Percentiles rank a stretch among this genome's conserved stretches.
phyloP scores from a whole-genome alignment of 2,329 filamentous ascomycete species.

The Geoglossum cookeanum region DNA sequence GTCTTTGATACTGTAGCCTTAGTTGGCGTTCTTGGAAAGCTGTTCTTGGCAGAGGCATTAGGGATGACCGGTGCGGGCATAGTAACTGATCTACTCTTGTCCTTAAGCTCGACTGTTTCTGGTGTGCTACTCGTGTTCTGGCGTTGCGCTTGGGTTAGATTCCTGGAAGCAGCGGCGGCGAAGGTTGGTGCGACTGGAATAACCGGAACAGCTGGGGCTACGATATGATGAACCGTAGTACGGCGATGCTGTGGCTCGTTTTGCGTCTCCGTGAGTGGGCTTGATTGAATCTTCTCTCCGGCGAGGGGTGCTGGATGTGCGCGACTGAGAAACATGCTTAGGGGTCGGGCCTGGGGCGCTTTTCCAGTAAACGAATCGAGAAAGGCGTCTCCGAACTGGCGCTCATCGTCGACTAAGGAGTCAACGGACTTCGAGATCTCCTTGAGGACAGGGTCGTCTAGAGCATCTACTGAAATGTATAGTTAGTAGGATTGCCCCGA shows the following conservation, averaged over 20 bases:
- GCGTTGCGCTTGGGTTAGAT: constrained; percentile 5
- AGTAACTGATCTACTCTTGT: neutral
- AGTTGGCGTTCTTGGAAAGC: constrained; percentile 8
- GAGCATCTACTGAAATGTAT: constrained; percentile 35
- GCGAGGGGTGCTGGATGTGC: neutral
- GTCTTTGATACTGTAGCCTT: neutral
- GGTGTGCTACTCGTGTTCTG: neutral
- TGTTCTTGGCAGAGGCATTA: neutral
- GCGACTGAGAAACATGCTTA: constrained; percentile 1
- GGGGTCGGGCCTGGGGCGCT: constrained; percentile 5
- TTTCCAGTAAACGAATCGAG: neutral
- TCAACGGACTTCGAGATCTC: constrained; percentile 46
- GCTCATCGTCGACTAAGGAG: constrained; percentile 45
- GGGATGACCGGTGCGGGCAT: neutral
- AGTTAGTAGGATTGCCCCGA: constrained; percentile 22
- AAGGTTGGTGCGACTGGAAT: neutral
- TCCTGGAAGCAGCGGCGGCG: constrained; percentile 4
- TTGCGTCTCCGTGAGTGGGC: neutral
- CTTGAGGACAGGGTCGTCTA: constrained; percentile 36
- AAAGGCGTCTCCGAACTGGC: constrained; percentile 12
- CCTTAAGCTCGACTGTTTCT: neutral
- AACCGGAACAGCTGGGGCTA: neutral
- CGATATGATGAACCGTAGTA: neutral
- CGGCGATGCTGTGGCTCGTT: neutral
- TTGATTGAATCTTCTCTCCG: neutral